Conservation (phyloP, 2,329 filamentous ascomycete species). For the Gnomoniopsis smithogilvyi region DNA sequence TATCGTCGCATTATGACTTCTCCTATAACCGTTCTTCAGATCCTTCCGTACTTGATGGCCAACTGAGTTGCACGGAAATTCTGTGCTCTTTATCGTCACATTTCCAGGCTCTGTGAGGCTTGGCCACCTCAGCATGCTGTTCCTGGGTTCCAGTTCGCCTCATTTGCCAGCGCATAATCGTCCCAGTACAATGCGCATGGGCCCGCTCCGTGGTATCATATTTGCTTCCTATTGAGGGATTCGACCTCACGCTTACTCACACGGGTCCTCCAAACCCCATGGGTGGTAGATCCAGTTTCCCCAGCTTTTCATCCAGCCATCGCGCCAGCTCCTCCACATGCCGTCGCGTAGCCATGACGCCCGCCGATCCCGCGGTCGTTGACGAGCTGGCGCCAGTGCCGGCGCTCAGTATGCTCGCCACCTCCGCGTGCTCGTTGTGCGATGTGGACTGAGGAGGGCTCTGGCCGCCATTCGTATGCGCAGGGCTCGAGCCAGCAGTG, state of each 20-base stretch:
- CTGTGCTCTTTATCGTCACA: too few relatives aligned
- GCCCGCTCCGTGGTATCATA: too few relatives aligned
- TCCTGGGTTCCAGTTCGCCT: too few relatives aligned
- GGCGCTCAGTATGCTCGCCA: conserved; percentile 44
- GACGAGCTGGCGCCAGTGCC: conserved; percentile 28
- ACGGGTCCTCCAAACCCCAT: conserved; percentile 38
- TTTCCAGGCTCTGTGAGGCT: too few relatives aligned
- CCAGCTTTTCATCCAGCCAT: conserved; percentile 60
- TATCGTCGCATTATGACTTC: too few relatives aligned
- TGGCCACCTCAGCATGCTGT: too few relatives aligned
- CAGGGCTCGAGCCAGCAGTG: background rate
- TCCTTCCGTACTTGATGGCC: too few relatives aligned
- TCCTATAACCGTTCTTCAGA: too few relatives aligned
- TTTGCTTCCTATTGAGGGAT: too few relatives aligned
- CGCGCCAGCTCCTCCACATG: conserved; percentile 57
- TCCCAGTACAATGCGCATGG: too few relatives aligned
- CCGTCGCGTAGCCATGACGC: conserved; percentile 49
- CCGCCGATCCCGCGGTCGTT: conserved; percentile 36
- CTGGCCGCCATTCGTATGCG: background rate
- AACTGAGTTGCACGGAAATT: too few relatives aligned
- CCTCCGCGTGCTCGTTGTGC: conserved; percentile 36
- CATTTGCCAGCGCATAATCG: too few relatives aligned
- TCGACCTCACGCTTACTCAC: background rate
- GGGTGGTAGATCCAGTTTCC: conserved; percentile 49
- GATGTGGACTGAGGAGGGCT: conserved; percentile 25